These are phyloP conservation scores for Stephania japonica DNA, from an alignment of 164 flowering plant genomes.

Conservation along the genomic window DNA sequence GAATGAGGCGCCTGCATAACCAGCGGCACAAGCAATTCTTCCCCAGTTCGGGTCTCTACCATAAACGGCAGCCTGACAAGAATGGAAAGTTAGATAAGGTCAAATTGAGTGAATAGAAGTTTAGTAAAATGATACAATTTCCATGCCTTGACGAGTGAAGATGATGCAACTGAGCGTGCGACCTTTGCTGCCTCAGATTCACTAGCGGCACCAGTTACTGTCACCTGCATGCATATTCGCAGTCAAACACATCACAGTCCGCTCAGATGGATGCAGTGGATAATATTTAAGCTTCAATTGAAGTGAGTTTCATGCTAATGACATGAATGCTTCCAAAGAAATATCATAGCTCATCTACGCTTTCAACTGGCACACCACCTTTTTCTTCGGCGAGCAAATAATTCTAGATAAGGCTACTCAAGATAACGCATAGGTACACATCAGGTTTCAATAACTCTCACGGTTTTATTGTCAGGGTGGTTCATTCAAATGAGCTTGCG, in stretches of 20 bases:
- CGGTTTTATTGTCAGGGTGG: not conserved
- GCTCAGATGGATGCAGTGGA: not conserved
- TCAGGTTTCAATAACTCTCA: not conserved
- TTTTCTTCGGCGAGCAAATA: not conserved
- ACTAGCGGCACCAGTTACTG: slow-evolving; percentile 60
- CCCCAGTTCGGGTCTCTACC: slow-evolving; percentile 99
- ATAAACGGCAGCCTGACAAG: slow-evolving; percentile 81
- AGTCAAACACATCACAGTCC: slow-evolving; percentile 2
- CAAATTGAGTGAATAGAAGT: not conserved
- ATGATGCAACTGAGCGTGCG: slow-evolving; percentile 93
- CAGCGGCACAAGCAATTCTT: slow-evolving; percentile 95
- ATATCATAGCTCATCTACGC: not conserved
- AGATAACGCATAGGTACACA: not conserved
- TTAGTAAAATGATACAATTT: not conserved
- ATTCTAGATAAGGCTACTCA: not conserved
- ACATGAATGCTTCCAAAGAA: not conserved
- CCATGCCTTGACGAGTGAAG: slow-evolving; percentile 78
- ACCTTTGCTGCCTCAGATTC: slow-evolving; percentile 87
- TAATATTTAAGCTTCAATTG: not conserved
- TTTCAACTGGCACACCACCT: not conserved
- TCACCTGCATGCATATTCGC: slow-evolving; percentile 44
- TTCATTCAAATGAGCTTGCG: not conserved
- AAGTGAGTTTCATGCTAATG: not conserved
- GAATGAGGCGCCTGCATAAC: slow-evolving; percentile 81
- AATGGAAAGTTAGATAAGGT: slow-evolving; percentile 6